Evolutionary conservation across 192 early-diverging fungal genomes (phyloP).

Genomic region (Coemansia sp.): DNA sequence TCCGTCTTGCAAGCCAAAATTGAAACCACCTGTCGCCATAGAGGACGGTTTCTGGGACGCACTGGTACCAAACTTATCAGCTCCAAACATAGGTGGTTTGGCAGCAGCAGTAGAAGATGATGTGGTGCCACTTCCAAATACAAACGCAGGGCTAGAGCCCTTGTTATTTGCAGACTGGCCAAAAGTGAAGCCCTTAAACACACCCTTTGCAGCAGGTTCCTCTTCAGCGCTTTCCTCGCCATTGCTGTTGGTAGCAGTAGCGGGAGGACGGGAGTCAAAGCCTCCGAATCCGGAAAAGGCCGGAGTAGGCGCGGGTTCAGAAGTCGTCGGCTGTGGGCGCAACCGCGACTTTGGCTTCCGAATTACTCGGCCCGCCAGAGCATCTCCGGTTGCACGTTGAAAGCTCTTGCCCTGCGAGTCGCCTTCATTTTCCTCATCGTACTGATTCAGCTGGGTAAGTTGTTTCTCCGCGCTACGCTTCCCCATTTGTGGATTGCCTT

Average conservation of each 20-base stretch:
- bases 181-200: conserved; percentile 48
- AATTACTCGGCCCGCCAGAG: conserved; percentile 35
- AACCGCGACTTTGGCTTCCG: conserved; percentile 51
- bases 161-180: conserved; percentile 11
- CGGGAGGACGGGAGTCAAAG: conserved; percentile 20
- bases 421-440: conserved; percentile 36
- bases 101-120: neutral
- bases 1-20: neutral
- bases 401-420: conserved; percentile 19
- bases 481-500: conserved; percentile 29
- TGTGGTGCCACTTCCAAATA: conserved; percentile 3
- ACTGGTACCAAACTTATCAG: too few species aligned
- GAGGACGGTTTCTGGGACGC: too few species aligned
- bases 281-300: conserved; percentile 35
- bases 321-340: conserved; percentile 8
- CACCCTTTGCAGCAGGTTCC: conserved; percentile 11
- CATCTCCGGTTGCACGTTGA: conserved; percentile 21
- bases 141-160: conserved; percentile 10
- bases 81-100: neutral
- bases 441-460: conserved; percentile 54
- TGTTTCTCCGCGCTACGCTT: conserved; percentile 53
- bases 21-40: neutral
- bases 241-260: neutral
- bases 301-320: conserved; percentile 6
- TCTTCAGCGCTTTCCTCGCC: conserved; percentile 4